Conservation (phyloP, 805 yeast genomes). For the Lipomyces sp. region DNA sequence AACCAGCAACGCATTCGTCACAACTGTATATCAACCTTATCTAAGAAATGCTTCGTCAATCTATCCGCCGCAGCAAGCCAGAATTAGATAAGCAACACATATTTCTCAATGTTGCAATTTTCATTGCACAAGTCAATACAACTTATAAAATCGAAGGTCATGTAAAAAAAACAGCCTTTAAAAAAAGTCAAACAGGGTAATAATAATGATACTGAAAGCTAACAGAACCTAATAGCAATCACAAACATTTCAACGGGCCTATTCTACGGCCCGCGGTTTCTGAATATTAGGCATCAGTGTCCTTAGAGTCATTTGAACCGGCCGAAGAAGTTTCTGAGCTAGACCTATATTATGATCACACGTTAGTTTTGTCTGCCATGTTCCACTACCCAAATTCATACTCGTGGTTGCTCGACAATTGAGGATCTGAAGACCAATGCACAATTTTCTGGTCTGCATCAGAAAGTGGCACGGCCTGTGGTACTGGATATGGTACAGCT, state of each 20-base stretch:
- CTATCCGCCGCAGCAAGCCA: not conserved
- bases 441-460: conserved; percentile 2
- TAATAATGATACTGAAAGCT: not conserved
- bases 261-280: not conserved
- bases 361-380: not conserved
- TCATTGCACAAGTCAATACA: not conserved
- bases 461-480: conserved; percentile 1
- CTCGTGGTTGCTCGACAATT: not conserved
- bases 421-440: conserved; percentile 4
- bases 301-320: not conserved
- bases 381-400: not conserved
- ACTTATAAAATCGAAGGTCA: not conserved
- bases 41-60: not conserved
- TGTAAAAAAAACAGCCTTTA: not conserved
- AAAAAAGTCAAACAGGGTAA: not conserved
- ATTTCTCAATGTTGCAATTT: not conserved
- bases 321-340: not conserved
- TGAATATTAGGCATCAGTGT: not conserved
- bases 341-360: not conserved
- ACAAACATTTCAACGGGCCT: not conserved
- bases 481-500: not conserved
- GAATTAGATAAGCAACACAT: not conserved
- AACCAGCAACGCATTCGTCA: not conserved
- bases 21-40: not conserved
- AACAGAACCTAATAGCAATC: conserved; percentile 1